Percentiles rank a stretch among this genome's conserved stretches.
Conservation (phyloP, 805 yeast species). For the Groenewaldozyma tartarivorans region DNA sequence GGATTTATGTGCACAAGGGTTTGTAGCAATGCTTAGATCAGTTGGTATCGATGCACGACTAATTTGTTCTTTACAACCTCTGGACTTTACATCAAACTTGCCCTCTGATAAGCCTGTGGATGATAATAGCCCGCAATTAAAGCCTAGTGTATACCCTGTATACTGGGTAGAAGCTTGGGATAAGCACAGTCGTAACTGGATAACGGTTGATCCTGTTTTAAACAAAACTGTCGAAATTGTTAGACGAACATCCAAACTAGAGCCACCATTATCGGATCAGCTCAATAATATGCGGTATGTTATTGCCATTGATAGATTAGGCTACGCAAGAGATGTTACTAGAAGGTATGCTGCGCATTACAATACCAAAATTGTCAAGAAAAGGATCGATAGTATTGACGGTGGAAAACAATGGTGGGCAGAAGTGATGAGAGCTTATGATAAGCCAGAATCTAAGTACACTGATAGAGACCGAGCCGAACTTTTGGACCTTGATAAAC, state of each 20-base stretch:
- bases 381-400: constrained; percentile 53
- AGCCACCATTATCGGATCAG: constrained; percentile 58
- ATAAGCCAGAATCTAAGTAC: constrained; percentile 11
- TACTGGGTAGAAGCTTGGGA: constrained; percentile 97
- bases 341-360: constrained; percentile 64
- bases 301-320: constrained; percentile 60
- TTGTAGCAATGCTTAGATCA: constrained; percentile 64
- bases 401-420: constrained; percentile 55
- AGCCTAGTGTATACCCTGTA: constrained; percentile 44
- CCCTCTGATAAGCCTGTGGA: constrained; percentile 4
- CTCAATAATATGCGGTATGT: constrained; percentile 62
- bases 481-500: constrained; percentile 46
- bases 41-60: constrained; percentile 64
- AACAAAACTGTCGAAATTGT: constrained; percentile 54
- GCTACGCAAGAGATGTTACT: constrained; percentile 72
- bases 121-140: not conserved
- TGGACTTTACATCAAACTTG: constrained; percentile 53
- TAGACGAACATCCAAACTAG: constrained; percentile 47
- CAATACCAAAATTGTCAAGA: constrained; percentile 68
- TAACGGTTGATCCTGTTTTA: constrained; percentile 76
- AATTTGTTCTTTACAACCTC: constrained; percentile 80
- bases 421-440: constrained; percentile 27
- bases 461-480: constrained; percentile 36
- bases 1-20: constrained; percentile 81
- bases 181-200: constrained; percentile 57